Evolutionary conservation across 352 stramenopile genomes (phyloP), one percentile per base, ranked within the genome.

Genomic region (Globisporangium iwayamae): DNA sequence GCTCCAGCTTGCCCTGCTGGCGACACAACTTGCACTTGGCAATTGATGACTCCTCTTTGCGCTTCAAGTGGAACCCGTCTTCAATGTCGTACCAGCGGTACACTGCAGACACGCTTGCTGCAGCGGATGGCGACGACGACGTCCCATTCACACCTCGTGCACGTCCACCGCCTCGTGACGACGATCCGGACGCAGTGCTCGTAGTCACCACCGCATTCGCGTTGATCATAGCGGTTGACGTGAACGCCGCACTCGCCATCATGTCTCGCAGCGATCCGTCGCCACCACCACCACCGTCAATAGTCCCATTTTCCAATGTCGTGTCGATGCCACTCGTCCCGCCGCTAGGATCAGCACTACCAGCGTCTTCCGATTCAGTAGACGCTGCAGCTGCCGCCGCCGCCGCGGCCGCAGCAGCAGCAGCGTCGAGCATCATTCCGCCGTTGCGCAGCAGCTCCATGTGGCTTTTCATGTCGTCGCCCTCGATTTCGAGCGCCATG

Each of bases 81-180:
- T 90, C 83, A 54, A 93, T 77, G 25, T 93, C 81, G 66, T 91
- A 93, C 72, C 82, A 93, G 28, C 82, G 81, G 59, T 93, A 91
- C 43, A 93, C 83, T 3, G 83, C 83, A 46, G 83, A 93, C n/a
- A 79, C 69, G 61, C 57, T 75, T 41, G 61, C 22, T 20, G 45
- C 22, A 2, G 52, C 45, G 2, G 41, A 45, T 32, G 43, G 22
- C 25, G 41, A 28, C 41, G 54, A 30, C 18, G 41, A 38, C 28
- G 32, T 25, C 18, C 25, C 56, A 43, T 28, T 22, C 11, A 18
- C 38, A 7, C 34, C 32, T 30, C 52, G 36, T 14, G 36, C 20
- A 10, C 47, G 18, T 30, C 34, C 14, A 32, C 25, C 38, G 20
- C 20, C 8, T 28, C 39, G 32, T 30, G 36, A 28, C 11, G 59